phyloP scores from a whole-genome alignment of 257 asterid genomes.

The Nicotiana otophora region DNA sequence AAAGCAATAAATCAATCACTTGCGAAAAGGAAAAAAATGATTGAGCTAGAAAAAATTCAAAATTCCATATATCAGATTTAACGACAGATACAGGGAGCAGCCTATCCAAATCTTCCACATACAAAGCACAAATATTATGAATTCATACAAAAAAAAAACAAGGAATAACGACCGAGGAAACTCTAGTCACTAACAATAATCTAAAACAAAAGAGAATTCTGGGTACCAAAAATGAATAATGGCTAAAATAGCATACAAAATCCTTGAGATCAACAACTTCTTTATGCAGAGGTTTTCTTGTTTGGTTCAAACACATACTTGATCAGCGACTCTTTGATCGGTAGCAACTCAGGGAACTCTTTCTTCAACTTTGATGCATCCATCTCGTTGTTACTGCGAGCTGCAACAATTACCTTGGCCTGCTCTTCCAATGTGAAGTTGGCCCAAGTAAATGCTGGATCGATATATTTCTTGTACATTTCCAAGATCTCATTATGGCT shows the following conservation, averaged over 20 bases:
- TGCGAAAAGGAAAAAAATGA: neutral
- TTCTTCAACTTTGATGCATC: slow-evolving; percentile 25
- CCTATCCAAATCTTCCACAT: neutral
- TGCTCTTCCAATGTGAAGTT: slow-evolving; percentile 25
- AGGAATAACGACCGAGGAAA: neutral
- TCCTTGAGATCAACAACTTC: neutral
- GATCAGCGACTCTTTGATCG: slow-evolving; percentile 20
- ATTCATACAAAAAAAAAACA: neutral
- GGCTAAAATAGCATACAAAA: neutral
- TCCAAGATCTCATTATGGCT: slow-evolving; percentile 21
- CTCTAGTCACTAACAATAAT: neutral
- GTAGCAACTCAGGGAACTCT: slow-evolving; percentile 15
- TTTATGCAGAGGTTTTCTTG: slow-evolving; percentile 14
- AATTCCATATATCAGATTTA: neutral
- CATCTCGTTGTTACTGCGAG: slow-evolving; percentile 23
- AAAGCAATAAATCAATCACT: neutral
- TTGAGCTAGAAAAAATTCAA: neutral
- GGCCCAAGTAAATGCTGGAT: slow-evolving; percentile 13
- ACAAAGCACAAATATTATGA: neutral
- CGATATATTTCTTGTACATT: slow-evolving; percentile 18
- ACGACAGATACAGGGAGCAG: neutral
- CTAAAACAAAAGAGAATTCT: neutral
- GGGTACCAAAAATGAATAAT: neutral
- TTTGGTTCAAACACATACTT: slow-evolving; percentile 22
- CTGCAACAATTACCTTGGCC: slow-evolving; percentile 21